phyloP scores from a whole-genome alignment of 2,329 filamentous ascomycete species.

The Macroventuria anomochaeta region DNA sequence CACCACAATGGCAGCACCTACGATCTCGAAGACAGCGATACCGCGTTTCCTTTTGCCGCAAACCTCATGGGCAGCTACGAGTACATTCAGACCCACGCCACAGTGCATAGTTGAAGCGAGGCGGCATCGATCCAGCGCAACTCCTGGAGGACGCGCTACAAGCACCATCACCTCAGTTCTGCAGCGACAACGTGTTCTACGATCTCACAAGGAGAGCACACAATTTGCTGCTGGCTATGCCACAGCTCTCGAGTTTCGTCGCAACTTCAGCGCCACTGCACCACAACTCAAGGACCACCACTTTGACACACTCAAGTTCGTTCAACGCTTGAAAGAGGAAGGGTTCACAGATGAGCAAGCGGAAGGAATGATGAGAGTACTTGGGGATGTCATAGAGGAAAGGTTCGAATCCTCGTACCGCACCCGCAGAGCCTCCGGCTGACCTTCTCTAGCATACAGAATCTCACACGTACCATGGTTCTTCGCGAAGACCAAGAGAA shows the following conservation, averaged over 20 bases:
- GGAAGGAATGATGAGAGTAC: constrained; percentile 97
- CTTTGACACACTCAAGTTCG: constrained; percentile 97
- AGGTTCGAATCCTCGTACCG: constrained; percentile 59
- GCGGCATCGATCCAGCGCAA: constrained; percentile 22
- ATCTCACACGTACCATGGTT: constrained; percentile 97
- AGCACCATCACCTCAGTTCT: constrained; percentile 14
- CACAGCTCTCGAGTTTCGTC: constrained; percentile 19
- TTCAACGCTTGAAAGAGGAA: constrained; percentile 85
- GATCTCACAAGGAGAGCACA: constrained; percentile 5
- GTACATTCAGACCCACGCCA: constrained; percentile 26
- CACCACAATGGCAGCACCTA: constrained; percentile 36
- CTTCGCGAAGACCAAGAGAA: constrained; percentile 90
- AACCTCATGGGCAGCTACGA: constrained; percentile 43
- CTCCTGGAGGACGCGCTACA: constrained; percentile 23
- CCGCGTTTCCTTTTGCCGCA: constrained; percentile 50
- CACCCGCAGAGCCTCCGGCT: neutral
- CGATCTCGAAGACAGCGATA: constrained; percentile 37
- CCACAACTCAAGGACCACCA: constrained; percentile 78
- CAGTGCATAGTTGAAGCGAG: constrained; percentile 23
- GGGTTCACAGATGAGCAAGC: constrained; percentile 96
- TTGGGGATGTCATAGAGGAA: constrained; percentile 97
- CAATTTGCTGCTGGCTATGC: constrained; percentile 11
- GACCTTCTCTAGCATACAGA: constrained; percentile 74
- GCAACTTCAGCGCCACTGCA: constrained; percentile 71
- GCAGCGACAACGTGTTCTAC: constrained; percentile 16